These are phyloP conservation scores for Russula abietina DNA, from an alignment of 768 basidiomycete genomes.

Conservation along the genomic window DNA sequence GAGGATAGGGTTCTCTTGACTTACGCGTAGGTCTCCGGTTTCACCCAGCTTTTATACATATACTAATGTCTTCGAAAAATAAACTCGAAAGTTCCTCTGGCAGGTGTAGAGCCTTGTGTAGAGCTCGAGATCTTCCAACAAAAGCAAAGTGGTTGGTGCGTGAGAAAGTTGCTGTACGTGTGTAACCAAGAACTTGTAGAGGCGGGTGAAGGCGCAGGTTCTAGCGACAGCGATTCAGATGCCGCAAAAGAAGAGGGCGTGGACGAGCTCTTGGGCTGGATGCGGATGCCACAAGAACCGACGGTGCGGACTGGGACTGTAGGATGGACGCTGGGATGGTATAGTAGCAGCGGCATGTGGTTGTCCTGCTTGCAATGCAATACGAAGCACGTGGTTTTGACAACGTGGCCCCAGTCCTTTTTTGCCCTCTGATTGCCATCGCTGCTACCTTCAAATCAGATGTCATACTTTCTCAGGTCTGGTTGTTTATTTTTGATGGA, in stretches of 20 bases:
- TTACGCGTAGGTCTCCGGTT: conserved; percentile 47
- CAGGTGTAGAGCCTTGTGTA: conserved; percentile 85
- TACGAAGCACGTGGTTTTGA: too few relatives aligned
- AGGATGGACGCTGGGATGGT: conserved; percentile 57
- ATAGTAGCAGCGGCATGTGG: too few relatives aligned
- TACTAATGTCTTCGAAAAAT: conserved; percentile 46
- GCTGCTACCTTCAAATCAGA: too few relatives aligned
- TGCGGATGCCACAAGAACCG: conserved; percentile 33
- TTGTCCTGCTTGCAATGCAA: too few relatives aligned
- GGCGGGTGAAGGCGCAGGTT: conserved; percentile 85
- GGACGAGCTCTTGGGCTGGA: conserved; percentile 46
- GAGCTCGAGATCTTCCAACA: conserved; percentile 80
- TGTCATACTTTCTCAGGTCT: too few relatives aligned
- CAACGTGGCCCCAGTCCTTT: too few relatives aligned
- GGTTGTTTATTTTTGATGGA: too few relatives aligned
- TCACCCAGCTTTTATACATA: not conserved
- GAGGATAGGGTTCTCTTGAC: conserved; percentile 59
- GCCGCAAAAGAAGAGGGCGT: conserved; percentile 61
- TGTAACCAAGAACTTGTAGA: conserved; percentile 86
- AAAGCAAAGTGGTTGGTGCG: conserved; percentile 66
- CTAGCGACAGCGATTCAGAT: conserved; percentile 67
- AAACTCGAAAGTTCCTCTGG: conserved; percentile 81
- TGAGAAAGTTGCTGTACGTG: conserved; percentile 76
- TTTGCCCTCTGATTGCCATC: too few relatives aligned
- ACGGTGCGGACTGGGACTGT: conserved; percentile 55